Evolutionary conservation across 2,329 filamentous ascomycete genomes (phyloP), one percentile per base, ranked within the genome.

Genomic region (Sporothrix globosa): DNA sequence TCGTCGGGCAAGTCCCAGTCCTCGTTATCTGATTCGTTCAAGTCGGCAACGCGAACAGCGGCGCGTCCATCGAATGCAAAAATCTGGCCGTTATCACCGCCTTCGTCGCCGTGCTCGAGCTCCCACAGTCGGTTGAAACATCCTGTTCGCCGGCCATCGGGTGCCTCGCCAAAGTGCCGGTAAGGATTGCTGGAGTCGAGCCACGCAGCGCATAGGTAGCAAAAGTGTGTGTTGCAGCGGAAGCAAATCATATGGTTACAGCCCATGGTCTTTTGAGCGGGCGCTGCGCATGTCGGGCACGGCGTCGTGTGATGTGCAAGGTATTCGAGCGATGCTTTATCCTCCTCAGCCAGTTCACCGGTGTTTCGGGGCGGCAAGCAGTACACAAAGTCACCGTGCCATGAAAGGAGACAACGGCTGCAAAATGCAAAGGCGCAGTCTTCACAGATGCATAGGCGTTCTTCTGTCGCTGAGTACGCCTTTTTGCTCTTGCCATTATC

Each of bases 191-290:
- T 84, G 0, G 91, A 88, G 70, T 90, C 86, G 54, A 99, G 85
- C 91, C 92, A 98, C n/a, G 89, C 86, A 0, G 91, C 91, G 77
- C 96, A 98, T 1, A 98, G 86, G 75, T 98, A 98, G 82, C 96
- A 99, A 78, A 97, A 98, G 79, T 98, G 95, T 2, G 92, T 91
- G 67, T 90, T 85, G 82, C 96, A 99, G 73, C 92, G 90, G 79
- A 91, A 92, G 81, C 95, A 97, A 66, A 90, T 92, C 93, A 98
- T 98, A 80, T 97, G 94, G 80, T 97, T 97, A 84, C 96, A 99
- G 52, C 96, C 96, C 77, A 92, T 89, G 1, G 91, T 92, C 83
- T 99, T 99, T 78, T 97, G 92, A 27, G 90, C 91, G 0, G 92
- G 92, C 0, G 91, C 90, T 41, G 85, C 88, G 81, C 96, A 99